Percentiles rank a stretch among this genome's conserved stretches.
Evolutionary conservation across 352 stramenopile species (phyloP).

Genomic region (Globisporangium splendens): DNA sequence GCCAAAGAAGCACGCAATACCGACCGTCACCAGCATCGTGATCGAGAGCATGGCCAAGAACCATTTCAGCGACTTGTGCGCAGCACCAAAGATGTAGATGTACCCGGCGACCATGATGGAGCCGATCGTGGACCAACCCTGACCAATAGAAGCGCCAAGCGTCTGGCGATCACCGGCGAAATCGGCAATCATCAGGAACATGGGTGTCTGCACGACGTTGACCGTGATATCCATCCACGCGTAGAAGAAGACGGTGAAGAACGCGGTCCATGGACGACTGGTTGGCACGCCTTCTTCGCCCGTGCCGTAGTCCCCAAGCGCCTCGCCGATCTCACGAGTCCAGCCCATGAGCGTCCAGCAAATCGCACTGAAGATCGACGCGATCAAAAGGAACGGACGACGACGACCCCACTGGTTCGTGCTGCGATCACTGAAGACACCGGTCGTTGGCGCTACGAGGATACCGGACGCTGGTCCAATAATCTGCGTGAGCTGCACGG

Average conservation of each 20-base stretch:
- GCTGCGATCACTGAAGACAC: constrained; percentile 16
- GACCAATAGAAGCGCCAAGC: constrained; percentile 18
- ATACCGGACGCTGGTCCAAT: constrained; percentile 23
- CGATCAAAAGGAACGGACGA: constrained; percentile 18
- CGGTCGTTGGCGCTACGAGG: constrained; percentile 13
- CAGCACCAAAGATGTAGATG: constrained; percentile 27
- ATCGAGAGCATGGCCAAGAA: constrained; percentile 32
- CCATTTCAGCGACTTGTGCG: constrained; percentile 18
- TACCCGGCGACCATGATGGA: constrained; percentile 29
- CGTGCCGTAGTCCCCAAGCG: not conserved
- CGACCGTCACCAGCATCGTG: constrained; percentile 15
- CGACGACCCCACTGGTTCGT: constrained; percentile 19
- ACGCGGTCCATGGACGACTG: no score
- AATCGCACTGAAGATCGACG: constrained; percentile 13
- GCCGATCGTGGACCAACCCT: constrained; percentile 24
- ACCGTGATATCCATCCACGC: no score
- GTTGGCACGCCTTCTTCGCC: no score
- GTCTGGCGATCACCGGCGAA: constrained; percentile 27
- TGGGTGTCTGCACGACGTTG: no score
- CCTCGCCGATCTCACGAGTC: constrained; percentile 18
- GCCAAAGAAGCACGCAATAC: constrained; percentile 14
- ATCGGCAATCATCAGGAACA: no score
- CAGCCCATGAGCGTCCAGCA: constrained; percentile 28
- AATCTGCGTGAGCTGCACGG: constrained; percentile 22
- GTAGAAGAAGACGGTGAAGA: no score